phyloP scores from a whole-genome alignment of 1,139 yeast genomes.

The Nakaseomyces nivariensis region DNA sequence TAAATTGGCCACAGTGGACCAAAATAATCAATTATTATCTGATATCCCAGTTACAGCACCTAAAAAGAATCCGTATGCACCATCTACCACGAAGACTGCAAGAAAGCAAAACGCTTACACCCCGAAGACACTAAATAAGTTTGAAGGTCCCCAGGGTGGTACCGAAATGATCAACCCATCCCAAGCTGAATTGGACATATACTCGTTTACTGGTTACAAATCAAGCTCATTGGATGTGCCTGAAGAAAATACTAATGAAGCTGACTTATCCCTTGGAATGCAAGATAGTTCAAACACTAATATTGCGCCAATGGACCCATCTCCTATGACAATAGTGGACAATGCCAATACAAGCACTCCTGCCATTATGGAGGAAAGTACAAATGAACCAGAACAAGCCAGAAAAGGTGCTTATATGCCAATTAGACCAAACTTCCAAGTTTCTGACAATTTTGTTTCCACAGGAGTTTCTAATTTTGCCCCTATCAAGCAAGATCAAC shows the following conservation, averaged over 20 bases:
- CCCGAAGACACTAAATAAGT: neutral
- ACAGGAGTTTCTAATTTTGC: conserved; percentile 9
- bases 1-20: neutral
- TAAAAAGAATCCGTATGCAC: neutral
- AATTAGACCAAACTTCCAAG: neutral
- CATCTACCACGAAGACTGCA: neutral
- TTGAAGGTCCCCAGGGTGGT: neutral
- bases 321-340: neutral
- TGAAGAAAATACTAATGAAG: neutral
- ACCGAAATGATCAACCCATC: neutral
- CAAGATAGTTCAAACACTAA: neutral
- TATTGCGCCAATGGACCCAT: neutral
- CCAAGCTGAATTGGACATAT: neutral
- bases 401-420: neutral
- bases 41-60: neutral
- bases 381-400: neutral
- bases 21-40: neutral
- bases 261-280: neutral
- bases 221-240: neutral
- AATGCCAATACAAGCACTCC: neutral
- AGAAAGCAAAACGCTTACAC: neutral
- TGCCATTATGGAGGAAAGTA: neutral
- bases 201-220: neutral
- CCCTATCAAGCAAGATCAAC: conserved; percentile 18
- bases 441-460: neutral